Conservation (phyloP, 805 yeast species). For the Kluyveromyces lactis region DNA sequence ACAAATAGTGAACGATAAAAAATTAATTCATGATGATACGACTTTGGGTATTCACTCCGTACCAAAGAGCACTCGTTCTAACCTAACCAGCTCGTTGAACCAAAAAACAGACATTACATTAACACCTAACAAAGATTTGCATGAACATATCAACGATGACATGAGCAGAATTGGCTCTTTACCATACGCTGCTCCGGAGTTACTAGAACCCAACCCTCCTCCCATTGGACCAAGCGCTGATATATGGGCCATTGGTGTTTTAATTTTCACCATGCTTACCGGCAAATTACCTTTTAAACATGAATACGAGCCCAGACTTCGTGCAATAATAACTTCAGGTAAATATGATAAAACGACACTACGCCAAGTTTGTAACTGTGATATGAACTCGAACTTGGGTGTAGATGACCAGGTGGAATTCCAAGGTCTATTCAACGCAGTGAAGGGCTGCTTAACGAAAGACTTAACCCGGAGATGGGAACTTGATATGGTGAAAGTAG, state of each 20-base stretch:
- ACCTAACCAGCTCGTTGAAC: slow-evolving; percentile 15
- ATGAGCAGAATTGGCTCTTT: slow-evolving; percentile 58
- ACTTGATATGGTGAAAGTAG: slow-evolving; percentile 31
- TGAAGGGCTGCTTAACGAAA: slow-evolving; percentile 46
- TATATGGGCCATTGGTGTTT: slow-evolving; percentile 86
- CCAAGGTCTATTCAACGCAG: slow-evolving; percentile 27
- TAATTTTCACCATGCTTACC: slow-evolving; percentile 60
- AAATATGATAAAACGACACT: slow-evolving; percentile 45
- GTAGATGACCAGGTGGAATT: slow-evolving; percentile 6
- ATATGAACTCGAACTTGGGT: neutral
- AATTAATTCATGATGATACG: slow-evolving; percentile 28
- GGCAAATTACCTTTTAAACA: slow-evolving; percentile 80
- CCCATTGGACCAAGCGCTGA: slow-evolving; percentile 62
- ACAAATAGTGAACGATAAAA: slow-evolving; percentile 21
- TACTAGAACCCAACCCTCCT: slow-evolving; percentile 50
- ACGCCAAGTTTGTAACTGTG: slow-evolving; percentile 31
- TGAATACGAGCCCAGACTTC: slow-evolving; percentile 70
- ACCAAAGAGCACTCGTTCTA: slow-evolving; percentile 25
- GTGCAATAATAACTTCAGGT: slow-evolving; percentile 64
- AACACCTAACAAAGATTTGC: slow-evolving; percentile 7
- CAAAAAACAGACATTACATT: slow-evolving; percentile 8
- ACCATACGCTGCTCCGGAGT: slow-evolving; percentile 90
- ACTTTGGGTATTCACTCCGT: slow-evolving; percentile 24
- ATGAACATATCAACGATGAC: slow-evolving; percentile 1
- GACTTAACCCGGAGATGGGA: slow-evolving; percentile 46